Base-by-base conservation (phyloP, 371 early-diverging fungal species). In the Mortierella sp. region DNA sequence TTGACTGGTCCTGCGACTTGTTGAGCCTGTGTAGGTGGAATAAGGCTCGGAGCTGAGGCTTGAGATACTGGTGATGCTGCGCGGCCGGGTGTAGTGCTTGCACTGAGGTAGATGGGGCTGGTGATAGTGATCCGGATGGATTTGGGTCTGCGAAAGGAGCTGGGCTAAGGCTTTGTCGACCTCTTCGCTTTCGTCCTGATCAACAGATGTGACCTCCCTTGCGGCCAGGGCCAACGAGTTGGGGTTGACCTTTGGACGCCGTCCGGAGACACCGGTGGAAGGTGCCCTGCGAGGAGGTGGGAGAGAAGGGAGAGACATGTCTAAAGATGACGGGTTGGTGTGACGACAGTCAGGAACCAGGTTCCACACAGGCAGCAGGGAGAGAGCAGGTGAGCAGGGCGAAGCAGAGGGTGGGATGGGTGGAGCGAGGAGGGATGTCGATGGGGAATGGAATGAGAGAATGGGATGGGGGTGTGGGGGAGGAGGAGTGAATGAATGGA, bases 241-340 rank as follows among this genome's bases (percentile, higher is more conserved):
- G 29, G 68, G 56, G 34, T 67, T 67, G 53, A 67, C 51, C 55
- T 58, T 63, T 47, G 70, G 70, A 13, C 50, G 55, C n/a, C 68
- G 51, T 9, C 48, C n/a, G 48, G 29, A 7, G 49, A 21, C 6
- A 21, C 28, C 51, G 21, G 56, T 28, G 29, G 54, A 54, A 16
- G 63, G 14, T 19, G 53, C 27, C 25, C 63, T 70, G 43, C 70
- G 70, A 21, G 70, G 70, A 28, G 70, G 70, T 24, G 63, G 52
- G 13, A 68, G 54, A 9, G 69, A 68, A 14, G 53, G 12, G 24
- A 47, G 22, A 39, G 12, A 45, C 34, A 41, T 2, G 34, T 31
- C 47, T 47, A 49, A 19, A 9, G 37, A 28, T 27, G 45, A n/a
- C 46, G 22, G 37, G 19, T 37, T 40, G 28, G 28, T 21, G 44